These are phyloP conservation scores for Neurospora sp. DNA, from an alignment of 495 filamentous ascomycete species.

Conservation along the genomic window DNA sequence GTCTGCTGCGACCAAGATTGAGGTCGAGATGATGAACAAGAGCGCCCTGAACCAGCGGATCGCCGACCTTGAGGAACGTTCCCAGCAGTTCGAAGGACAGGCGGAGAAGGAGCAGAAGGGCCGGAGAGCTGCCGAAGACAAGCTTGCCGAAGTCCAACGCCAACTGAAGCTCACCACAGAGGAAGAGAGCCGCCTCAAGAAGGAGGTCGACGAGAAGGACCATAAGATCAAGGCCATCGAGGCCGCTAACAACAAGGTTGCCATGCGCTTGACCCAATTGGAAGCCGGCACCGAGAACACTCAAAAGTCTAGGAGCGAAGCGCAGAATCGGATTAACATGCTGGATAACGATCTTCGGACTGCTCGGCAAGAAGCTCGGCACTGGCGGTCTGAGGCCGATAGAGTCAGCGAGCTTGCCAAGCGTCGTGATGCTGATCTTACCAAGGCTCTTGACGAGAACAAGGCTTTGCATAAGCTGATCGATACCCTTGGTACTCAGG, in stretches of 20 bases:
- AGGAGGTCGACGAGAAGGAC: conserved; percentile 57
- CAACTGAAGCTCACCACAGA: conserved; percentile 56
- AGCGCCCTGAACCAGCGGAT: conserved; percentile 36
- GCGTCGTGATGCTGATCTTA: conserved; percentile 32
- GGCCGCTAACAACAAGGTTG: conserved; percentile 36
- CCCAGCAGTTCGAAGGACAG: conserved; percentile 30
- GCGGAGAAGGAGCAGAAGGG: conserved; percentile 49
- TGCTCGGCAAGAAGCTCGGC: conserved; percentile 34
- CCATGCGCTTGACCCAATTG: conserved; percentile 51
- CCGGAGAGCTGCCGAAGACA: conserved; percentile 62
- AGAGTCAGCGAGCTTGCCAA: conserved; percentile 29
- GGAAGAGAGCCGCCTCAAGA: conserved; percentile 62
- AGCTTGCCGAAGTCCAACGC: conserved; percentile 57
- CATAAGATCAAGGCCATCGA: conserved; percentile 35
- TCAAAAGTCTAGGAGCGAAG: conserved; percentile 54
- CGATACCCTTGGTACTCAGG: conserved; percentile 57
- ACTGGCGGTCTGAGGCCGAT: conserved; percentile 41
- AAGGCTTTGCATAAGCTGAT: conserved; percentile 53
- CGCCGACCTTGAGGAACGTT: conserved; percentile 35
- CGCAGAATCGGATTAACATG: conserved; percentile 40
- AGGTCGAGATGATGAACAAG: conserved; percentile 43
- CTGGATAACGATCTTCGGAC: conserved; percentile 40
- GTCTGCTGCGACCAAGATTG: conserved; percentile 38
- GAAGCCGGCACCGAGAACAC: conserved; percentile 54
- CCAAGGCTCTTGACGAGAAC: conserved; percentile 31